Conservation (phyloP, 345 rosid species). For the Salix suchowensis region DNA sequence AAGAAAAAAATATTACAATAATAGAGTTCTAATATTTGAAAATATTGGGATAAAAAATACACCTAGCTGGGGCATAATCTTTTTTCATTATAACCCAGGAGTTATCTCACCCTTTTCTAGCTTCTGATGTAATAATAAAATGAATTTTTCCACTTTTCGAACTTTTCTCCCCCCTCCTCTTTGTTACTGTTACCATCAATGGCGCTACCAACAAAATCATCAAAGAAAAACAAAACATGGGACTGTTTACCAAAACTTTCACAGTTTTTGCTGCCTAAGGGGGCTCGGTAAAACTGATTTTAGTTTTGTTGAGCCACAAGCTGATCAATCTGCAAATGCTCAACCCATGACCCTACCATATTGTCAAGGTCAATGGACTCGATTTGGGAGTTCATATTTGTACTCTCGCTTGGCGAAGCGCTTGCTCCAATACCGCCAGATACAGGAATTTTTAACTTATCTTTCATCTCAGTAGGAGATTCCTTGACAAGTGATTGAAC, state of each 20-base stretch:
- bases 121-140: constrained; percentile 41
- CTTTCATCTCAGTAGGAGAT: constrained; percentile 44
- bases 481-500: constrained; percentile 54
- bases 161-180: constrained; percentile 16
- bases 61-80: constrained; percentile 25
- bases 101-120: constrained; percentile 32
- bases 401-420: constrained; percentile 30
- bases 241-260: constrained; percentile 51
- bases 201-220: constrained; percentile 24
- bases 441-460: constrained; percentile 26
- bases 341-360: constrained; percentile 45
- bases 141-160: constrained; percentile 27
- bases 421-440: constrained; percentile 5
- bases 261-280: constrained; percentile 33
- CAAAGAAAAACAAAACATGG: constrained; percentile 5
- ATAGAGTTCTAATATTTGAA: constrained; percentile 22
- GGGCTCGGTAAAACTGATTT: constrained; percentile 23
- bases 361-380: constrained; percentile 64
- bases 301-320: constrained; percentile 84
- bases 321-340: constrained; percentile 46
- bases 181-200: constrained; percentile 28
- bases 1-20: constrained; percentile 18
- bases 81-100: constrained; percentile 31
- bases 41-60: constrained; percentile 25
- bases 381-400: constrained; percentile 30